Evolutionary conservation across 2,329 filamentous ascomycete species (phyloP).

Genomic region (Penicillium psychrosexuale): DNA sequence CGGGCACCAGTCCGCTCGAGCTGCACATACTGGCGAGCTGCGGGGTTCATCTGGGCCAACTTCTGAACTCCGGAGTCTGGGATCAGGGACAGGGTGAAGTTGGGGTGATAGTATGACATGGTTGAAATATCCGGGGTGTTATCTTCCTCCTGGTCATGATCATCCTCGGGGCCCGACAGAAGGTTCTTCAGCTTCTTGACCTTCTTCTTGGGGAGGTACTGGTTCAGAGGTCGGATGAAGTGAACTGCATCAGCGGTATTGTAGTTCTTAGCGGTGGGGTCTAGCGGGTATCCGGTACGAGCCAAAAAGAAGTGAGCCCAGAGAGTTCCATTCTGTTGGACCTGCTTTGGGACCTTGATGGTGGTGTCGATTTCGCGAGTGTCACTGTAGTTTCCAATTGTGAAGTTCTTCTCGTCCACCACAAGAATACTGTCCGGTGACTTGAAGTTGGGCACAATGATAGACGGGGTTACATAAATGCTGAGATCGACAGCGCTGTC

Average conservation of each 20-base stretch:
- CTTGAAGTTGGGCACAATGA: constrained; percentile 62
- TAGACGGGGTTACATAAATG: constrained; percentile 77
- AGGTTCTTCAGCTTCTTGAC: constrained; percentile 81
- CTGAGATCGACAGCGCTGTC: constrained; percentile 77
- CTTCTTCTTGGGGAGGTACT: constrained; percentile 91
- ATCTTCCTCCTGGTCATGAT: constrained; percentile 52
- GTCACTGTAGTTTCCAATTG: constrained; percentile 74
- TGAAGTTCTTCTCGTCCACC: constrained; percentile 75
- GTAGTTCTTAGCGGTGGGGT: constrained; percentile 70
- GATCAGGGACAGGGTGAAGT: constrained; percentile 84
- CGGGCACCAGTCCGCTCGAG: constrained; percentile 77
- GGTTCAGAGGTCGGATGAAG: constrained; percentile 80
- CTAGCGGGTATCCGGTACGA: constrained; percentile 69
- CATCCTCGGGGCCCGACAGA: constrained; percentile 56
- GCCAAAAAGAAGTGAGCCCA: constrained; percentile 93
- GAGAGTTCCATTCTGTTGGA: constrained; percentile 88
- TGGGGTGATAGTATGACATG: constrained; percentile 89
- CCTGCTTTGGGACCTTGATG: constrained; percentile 71
- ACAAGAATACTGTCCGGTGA: constrained; percentile 67
- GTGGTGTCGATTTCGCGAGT: constrained; percentile 71
- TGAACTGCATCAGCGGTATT: constrained; percentile 74
- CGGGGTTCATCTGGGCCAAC: constrained; percentile 66
- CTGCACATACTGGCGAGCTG: constrained; percentile 71
- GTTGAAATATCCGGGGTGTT: constrained; percentile 65
- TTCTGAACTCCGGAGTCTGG: constrained; percentile 71